Evolutionary conservation across 139 green algal genomes (phyloP), one percentile per base, ranked within the genome.

Genomic region (Mychonastes homosphaera): DNA sequence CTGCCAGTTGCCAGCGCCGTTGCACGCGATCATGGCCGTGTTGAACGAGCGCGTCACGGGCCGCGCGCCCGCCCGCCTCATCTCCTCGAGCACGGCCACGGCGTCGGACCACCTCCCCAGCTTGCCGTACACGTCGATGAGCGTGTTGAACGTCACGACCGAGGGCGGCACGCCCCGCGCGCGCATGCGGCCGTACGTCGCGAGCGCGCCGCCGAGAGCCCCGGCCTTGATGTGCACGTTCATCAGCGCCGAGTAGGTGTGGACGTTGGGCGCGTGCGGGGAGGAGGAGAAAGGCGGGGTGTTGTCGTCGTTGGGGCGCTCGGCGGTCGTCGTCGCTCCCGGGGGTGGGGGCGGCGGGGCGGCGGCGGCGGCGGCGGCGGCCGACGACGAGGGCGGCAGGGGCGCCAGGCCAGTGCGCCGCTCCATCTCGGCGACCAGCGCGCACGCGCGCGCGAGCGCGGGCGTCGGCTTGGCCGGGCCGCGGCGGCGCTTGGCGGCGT

Each of bases 161-260:
- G 84, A 82, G 6, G 73, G 68, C 16, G 27, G 19, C 48, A 62
- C 73, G 39, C 79, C 71, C 5, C 73, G 72, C 1, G 61, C 38
- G 15, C 70, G 67, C 80, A 92, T 80, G 44, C 77, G 58, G 1
- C 71, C 44, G 55, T 85, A 91, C 9, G 81, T 80, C 10, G 88
- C 76, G 9, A 91, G 72, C 9, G 85, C 85, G 12, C 75, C 46
- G 35, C 70, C 54, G 55, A 81, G 69, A 63, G 80, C 81, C 18
- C 70, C 73, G 32, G 64, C 76, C 67, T 91, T 94, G 62, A 91
- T 89, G 71, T 75, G 85, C 4, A 91, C 86, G 30, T 91, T 94
- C 84, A 94, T 94, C 3, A 93, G 76, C 8, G 84, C 84, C 64
- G 80, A 86, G 64, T 87, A 92, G 15, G 84, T 92, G 77, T 90